phyloP scores from a whole-genome alignment of 441 rosid genomes.

The Rhodomyrtus psidioides region DNA sequence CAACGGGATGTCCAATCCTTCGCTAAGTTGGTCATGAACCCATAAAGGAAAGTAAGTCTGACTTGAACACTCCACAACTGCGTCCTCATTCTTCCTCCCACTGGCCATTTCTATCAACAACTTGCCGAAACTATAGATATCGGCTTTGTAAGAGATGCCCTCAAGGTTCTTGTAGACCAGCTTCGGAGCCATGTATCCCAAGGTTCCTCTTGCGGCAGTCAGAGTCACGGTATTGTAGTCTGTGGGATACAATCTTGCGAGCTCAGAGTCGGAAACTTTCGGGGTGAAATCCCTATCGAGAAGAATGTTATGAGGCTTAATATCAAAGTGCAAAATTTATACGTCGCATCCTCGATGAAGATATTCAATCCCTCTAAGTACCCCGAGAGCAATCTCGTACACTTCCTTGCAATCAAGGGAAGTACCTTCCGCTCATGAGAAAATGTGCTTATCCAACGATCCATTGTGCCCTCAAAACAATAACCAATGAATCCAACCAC shows the following conservation, averaged over 20 bases:
- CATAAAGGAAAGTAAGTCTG: neutral
- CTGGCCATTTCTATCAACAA: neutral
- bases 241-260: accelerated
- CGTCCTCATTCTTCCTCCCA: neutral
- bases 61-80: accelerated
- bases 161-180: neutral
- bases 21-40: neutral
- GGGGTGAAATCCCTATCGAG: neutral
- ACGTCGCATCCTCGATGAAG: neutral
- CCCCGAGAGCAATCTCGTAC: neutral
- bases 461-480: neutral
- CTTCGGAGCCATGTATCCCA: neutral
- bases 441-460: neutral
- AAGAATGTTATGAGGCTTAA: neutral
- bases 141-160: neutral
- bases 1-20: neutral
- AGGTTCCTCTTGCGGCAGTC: accelerated
- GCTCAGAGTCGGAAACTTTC: neutral
- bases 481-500: neutral
- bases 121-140: neutral
- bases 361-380: neutral
- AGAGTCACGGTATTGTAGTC: accelerated
- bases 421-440: neutral
- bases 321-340: neutral
- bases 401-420: neutral